A percentile compares a stretch with the other conserved stretches of the same genome.
phyloP scores from a whole-genome alignment of 371 early-diverging fungal species.

The Edhazardia aedis region DNA sequence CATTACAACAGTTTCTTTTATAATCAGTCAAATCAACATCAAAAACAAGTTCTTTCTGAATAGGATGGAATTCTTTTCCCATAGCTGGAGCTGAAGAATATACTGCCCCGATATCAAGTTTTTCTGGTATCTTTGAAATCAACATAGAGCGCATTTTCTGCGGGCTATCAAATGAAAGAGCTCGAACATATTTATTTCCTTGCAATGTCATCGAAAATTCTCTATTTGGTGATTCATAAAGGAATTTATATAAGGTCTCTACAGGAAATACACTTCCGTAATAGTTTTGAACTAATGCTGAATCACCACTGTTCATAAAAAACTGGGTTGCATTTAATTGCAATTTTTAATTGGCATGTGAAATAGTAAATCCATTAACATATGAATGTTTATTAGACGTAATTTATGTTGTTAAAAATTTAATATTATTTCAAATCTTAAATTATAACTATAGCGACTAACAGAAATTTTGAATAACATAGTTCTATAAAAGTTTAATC shows the following conservation, averaged over 20 bases:
- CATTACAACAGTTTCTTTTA: slow-evolving; percentile 74
- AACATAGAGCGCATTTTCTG: slow-evolving; percentile 59
- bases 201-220: slow-evolving; percentile 71
- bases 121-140: slow-evolving; percentile 53
- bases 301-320: background rate
- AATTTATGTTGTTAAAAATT: too few species aligned
- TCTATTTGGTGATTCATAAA: slow-evolving; percentile 56
- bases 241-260: slow-evolving; percentile 56
- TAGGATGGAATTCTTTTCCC: slow-evolving; percentile 54
- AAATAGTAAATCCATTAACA: too few species aligned
- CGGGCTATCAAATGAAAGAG: slow-evolving; percentile 55
- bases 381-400: too few species aligned
- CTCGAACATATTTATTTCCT: slow-evolving; percentile 61
- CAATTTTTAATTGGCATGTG: too few species aligned
- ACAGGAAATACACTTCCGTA: slow-evolving; percentile 64
- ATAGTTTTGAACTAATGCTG: slow-evolving; percentile 42
- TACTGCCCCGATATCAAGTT: slow-evolving; percentile 88
- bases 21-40: slow-evolving; percentile 99
- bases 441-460: too few species aligned
- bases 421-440: too few species aligned
- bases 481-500: too few species aligned
- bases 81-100: slow-evolving; percentile 55
- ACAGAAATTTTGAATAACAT: too few species aligned
- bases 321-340: background rate
- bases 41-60: slow-evolving; percentile 79